Evolutionary conservation across 2,329 filamentous ascomycete genomes (phyloP), one percentile per base, ranked within the genome.

Genomic region (Colletotrichum costaricense): DNA sequence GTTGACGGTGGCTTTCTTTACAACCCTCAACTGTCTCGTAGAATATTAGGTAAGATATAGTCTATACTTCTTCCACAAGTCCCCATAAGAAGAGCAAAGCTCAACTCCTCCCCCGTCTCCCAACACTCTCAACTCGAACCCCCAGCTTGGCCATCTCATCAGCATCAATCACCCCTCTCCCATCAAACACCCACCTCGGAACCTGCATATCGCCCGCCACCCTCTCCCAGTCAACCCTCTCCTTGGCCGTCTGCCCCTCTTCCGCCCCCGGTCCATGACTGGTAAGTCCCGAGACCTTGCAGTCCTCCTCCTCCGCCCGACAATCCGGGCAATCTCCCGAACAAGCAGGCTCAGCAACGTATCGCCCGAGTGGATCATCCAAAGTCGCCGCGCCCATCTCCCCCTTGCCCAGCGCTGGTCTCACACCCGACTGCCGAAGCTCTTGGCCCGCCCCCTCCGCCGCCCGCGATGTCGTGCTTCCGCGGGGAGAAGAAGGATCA

Each of bases 101-200:
- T 64, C 42, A 70, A 12, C 35, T 69, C 33, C 60, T 42, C 11
- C 76, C 78, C 76, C 85, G 86, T 26, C 85, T 84, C 24, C 88
- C 88, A 42, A 90, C 85, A 74, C 85, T 88, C 82, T 89, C 86
- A 11, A 89, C 86, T 22, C 84, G 81, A 63, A 90, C 82, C 16
- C 86, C 87, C n/a, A 89, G 80, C 80, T 84, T 85, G 52, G 82
- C 81, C 83, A 89, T 85, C 75, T 84, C 82, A 26, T 80, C 79
- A 22, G 82, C 83, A 75, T 90, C 86, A 59, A 90, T 84, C 35
- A 89, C 84, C 52, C 87, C 87, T 67, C 86, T 86, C n/a, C 88
- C 88, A 72, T 90, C 88, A 80, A 90, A 90, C 30, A 90, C 81
- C 87, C 87, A 89, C 69, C 85, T 86, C 12, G 88, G 88, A 80